Evolutionary conservation across 2,329 filamentous ascomycete species (phyloP), one percentile per base, ranked within the genome.

Genomic region (Triangularia setosa): DNA sequence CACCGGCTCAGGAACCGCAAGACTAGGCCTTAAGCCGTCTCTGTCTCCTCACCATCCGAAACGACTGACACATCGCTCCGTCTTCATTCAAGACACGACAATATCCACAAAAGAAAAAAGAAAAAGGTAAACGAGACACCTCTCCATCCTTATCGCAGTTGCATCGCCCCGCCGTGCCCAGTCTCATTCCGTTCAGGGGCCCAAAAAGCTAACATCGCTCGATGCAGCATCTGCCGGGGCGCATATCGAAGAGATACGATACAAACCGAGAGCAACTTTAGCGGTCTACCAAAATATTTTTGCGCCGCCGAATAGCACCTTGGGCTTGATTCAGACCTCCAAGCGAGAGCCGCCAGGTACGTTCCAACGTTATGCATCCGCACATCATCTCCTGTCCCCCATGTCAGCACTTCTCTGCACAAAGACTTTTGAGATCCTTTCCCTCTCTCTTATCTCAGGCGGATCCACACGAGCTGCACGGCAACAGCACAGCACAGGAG

Each of bases 111-210:
- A n/a, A n/a, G n/a, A n/a, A n/a, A n/a, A n/a, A n/a, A n/a, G n/a
- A 33, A 30, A 40, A 24, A 59, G 57, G 57, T 44, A 48, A 59
- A 59, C 56, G 27, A 58, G 56, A 58, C 14, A 58, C 23, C 28
- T 25, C 33, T 40, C 33, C 24, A 44, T 25, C 40, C 58, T 60
- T 60, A 60, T 60, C 58, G 58, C 58, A 40, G 40, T 60, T 44
- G 58, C 40, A 60, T 60, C 40, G 58, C 58, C 58, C 58, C 58
- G 58, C 58, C 58, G 58, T 60, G 58, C 21, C 58, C 48, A n/a
- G 58, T 60, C 40, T 60, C 58, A 44, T 48, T 48, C 40, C 40
- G 40, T 48, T n/a, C 40, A 9, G 40, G 40, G 40, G 7, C 40
- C 40, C 40, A 48, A 9, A 48, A 48, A 18, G 27, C 52, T 55